Base-by-base conservation (phyloP, 2,329 filamentous ascomycete species). In the Trichoderma sp. region DNA sequence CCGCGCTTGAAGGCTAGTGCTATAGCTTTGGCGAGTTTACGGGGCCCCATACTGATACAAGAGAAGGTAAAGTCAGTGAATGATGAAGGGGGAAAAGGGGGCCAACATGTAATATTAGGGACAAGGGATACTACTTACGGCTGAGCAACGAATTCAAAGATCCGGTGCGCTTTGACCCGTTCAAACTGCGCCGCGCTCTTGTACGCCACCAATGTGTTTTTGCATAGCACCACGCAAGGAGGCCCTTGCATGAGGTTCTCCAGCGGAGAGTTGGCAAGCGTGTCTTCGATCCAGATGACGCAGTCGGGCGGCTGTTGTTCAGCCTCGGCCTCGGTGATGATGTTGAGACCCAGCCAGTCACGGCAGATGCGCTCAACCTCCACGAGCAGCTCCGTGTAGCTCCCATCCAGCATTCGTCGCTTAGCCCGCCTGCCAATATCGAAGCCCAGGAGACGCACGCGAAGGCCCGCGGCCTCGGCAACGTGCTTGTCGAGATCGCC, bases 131-230 rank as follows among this genome's bases (percentile, higher is more conserved):
- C 18, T 3, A 73, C 81, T 74, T 73, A 81, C 79, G 82, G 82
- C 62, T 82, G 81, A 3, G 81, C 81, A 30, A 82, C 78, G 57
- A 81, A 83, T 67, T 83, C 82, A 9, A 81, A 77, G 12, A 82
- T 72, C 9, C 76, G 74, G 36, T 64, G 62, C 9, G 72, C 71
- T 56, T 74, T 71, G 11, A 71, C 62, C 21, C 43, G 34, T 18
- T 71, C 71, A 58, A 71, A 73, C 18, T 71, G 51, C 30, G 68
- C 68, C 9, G 71, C 71, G 47, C 62, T 73, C 68, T 75, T 74
- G 18, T 80, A 79, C 1, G 80, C 81, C 8, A 77, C 75, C 3
- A 80, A 60, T 1, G 78, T 76, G 67, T 80, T 79, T n/a, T 73
- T 75, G 57, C 81, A 83, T 4, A 83, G 73, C 6, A 82, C 77